Evolutionary conservation across 768 basidiomycete genomes (phyloP), one percentile per base, ranked within the genome.

Genomic region (Crassisporium funariophilum): DNA sequence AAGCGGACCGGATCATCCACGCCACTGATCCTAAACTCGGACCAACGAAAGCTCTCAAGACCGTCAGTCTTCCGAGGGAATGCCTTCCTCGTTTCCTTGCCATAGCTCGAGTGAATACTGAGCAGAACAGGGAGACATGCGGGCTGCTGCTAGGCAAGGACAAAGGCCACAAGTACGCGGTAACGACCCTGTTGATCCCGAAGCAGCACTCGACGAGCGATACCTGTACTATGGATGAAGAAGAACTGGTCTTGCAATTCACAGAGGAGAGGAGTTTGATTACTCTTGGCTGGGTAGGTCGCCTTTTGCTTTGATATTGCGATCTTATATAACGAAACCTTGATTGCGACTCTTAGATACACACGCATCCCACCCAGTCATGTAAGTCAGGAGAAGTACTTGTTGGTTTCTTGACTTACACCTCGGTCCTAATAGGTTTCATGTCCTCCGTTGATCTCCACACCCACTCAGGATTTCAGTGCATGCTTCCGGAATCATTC

Each of bases 381-480:
- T 93, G 91, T 84, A 52, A 49, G 82, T 73, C n/a, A n/a, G n/a
- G n/a, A n/a, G n/a, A n/a, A n/a, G n/a, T n/a, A n/a, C n/a, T n/a
- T n/a, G n/a, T n/a, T n/a, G n/a, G n/a, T n/a, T n/a, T n/a, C n/a
- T 6, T 23, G 3, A 2, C n/a, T 24, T 16, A 29, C 23, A 21
- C 11, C 31, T 20, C 49, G 27, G 21, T 41, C 44, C 29, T 20
- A 17, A 2, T 47, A 86, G 84, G 84, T 65, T 97, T 97, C 71
- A 92, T 95, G 88, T 94, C 92, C 5, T 95, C 92, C 6, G 85
- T 95, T 13, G 93, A 95, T 63, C 66, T 97, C 16, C 93, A 97
- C 57, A 95, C 92, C 2, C 93, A 95, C 64, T 84, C 88, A 1
- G 86, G 81, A 6, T 97, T 94, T 68, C 93, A 95, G 57, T 66